phyloP scores from a whole-genome alignment of 2,329 filamentous ascomycete genomes.

The Paecilomyces niveus region DNA sequence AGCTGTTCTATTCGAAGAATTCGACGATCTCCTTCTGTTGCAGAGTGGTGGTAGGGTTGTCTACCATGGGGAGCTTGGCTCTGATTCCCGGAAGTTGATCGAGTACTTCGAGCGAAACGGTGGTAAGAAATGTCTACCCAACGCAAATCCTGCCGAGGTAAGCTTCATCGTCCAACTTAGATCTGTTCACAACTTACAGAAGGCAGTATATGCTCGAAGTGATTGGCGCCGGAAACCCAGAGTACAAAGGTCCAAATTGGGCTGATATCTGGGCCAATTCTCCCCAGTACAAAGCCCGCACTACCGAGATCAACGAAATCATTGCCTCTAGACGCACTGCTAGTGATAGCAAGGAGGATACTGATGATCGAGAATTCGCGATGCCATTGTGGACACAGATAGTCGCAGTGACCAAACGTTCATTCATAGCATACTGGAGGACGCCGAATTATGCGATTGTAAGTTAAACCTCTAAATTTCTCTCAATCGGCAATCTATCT shows the following conservation, averaged over 20 bases:
- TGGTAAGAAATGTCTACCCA: slow-evolving; percentile 50
- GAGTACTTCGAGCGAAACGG: slow-evolving; percentile 62
- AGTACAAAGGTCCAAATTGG: slow-evolving; percentile 57
- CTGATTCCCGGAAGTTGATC: slow-evolving; percentile 64
- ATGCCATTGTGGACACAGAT: slow-evolving; percentile 53
- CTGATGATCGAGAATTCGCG: slow-evolving; percentile 56
- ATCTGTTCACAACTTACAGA: slow-evolving; percentile 25
- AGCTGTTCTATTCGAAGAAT: slow-evolving; percentile 78
- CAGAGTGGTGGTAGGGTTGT: slow-evolving; percentile 73
- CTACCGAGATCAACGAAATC: slow-evolving; percentile 48
- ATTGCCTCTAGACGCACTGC: slow-evolving; percentile 39
- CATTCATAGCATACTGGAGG: slow-evolving; percentile 59
- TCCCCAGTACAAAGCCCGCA: slow-evolving; percentile 39
- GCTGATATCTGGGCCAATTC: slow-evolving; percentile 54
- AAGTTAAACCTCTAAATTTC: slow-evolving; percentile 5
- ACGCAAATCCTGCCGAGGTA: slow-evolving; percentile 64
- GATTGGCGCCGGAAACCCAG: slow-evolving; percentile 57
- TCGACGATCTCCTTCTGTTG: slow-evolving; percentile 73
- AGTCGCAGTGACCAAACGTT: slow-evolving; percentile 47
- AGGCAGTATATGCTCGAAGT: slow-evolving; percentile 74
- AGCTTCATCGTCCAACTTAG: neutral
- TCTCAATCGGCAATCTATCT: neutral
- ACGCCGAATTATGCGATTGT: slow-evolving; percentile 52
- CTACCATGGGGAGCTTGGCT: slow-evolving; percentile 79
- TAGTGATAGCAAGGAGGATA: slow-evolving; percentile 31